These are phyloP conservation scores for Amylostereum areolatum DNA, from an alignment of 1,284 basidiomycete species.

Conservation along the genomic window DNA sequence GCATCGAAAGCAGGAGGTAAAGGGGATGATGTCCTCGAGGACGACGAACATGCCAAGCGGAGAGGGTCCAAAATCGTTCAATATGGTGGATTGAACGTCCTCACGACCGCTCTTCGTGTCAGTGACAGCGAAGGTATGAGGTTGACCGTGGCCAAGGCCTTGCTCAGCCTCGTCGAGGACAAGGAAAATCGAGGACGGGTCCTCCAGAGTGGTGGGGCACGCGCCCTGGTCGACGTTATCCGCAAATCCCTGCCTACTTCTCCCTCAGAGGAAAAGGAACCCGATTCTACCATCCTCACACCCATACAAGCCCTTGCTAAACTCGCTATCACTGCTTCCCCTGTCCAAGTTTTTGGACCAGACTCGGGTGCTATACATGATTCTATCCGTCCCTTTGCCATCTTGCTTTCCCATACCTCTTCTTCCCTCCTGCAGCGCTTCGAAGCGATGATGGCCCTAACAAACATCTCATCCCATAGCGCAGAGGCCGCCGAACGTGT, in stretches of 20 bases:
- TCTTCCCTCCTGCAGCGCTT: constrained; percentile 81
- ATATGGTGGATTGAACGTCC: constrained; percentile 57
- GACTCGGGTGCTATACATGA: constrained; percentile 73
- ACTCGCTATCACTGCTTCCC: constrained; percentile 87
- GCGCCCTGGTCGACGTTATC: constrained; percentile 64
- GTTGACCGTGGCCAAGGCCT: constrained; percentile 44
- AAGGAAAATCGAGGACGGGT: constrained; percentile 73
- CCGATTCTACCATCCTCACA: constrained; percentile 50
- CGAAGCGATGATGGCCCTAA: constrained; percentile 92
- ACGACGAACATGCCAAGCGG: constrained; percentile 55
- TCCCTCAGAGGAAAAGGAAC: constrained; percentile 17
- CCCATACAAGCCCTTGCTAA: constrained; percentile 90
- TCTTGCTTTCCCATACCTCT: constrained; percentile 62
- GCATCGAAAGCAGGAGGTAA: constrained; percentile 26
- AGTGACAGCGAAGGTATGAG: constrained; percentile 54
- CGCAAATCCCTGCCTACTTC: constrained; percentile 25
- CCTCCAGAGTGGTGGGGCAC: constrained; percentile 80
- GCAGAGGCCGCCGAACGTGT: constrained; percentile 61
- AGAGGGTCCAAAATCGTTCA: constrained; percentile 53
- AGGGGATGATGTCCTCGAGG: constrained; percentile 37
- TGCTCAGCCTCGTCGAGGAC: constrained; percentile 74
- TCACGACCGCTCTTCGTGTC: constrained; percentile 50
- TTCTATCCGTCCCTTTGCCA: constrained; percentile 70
- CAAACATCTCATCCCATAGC: constrained; percentile 85
- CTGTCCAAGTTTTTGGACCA: constrained; percentile 85